These are phyloP conservation scores for Fraxinus paxiana DNA, from an alignment of 305 asterid species.

Conservation along the genomic window DNA sequence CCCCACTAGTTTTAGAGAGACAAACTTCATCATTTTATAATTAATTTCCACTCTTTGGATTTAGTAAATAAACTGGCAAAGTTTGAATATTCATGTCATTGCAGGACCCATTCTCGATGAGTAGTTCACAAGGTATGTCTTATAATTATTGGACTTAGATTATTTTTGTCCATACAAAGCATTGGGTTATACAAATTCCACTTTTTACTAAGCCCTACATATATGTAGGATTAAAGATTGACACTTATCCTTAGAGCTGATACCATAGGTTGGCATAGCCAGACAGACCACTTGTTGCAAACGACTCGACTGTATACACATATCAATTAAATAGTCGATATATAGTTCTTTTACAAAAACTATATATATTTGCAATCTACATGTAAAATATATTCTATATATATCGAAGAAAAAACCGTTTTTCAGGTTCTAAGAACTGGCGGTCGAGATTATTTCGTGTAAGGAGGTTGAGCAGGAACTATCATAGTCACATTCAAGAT, in stretches of 20 bases:
- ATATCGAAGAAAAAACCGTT: conserved; percentile 22
- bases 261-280: conserved; percentile 23
- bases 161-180: neutral
- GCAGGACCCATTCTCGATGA: conserved; percentile 20
- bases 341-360: neutral
- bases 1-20: conserved; percentile 20
- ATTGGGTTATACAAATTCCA: neutral
- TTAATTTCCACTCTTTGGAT: conserved; percentile 18
- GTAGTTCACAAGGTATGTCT: conserved; percentile 15
- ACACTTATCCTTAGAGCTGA: conserved; percentile 18
- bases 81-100: neutral
- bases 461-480: conserved; percentile 55
- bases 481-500: conserved; percentile 69
- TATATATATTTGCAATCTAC: neutral
- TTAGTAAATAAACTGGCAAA: conserved; percentile 8
- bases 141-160: conserved; percentile 11
- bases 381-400: conserved; percentile 7
- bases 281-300: neutral
- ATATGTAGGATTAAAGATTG: conserved; percentile 8
- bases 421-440: conserved; percentile 28
- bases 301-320: neutral
- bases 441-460: conserved; percentile 40
- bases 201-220: conserved; percentile 24
- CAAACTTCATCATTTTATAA: conserved; percentile 6
- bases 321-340: neutral